Evolutionary conservation across 1,284 basidiomycete species (phyloP), one percentile per base, ranked within the genome.

Genomic region (Irpex sp.): DNA sequence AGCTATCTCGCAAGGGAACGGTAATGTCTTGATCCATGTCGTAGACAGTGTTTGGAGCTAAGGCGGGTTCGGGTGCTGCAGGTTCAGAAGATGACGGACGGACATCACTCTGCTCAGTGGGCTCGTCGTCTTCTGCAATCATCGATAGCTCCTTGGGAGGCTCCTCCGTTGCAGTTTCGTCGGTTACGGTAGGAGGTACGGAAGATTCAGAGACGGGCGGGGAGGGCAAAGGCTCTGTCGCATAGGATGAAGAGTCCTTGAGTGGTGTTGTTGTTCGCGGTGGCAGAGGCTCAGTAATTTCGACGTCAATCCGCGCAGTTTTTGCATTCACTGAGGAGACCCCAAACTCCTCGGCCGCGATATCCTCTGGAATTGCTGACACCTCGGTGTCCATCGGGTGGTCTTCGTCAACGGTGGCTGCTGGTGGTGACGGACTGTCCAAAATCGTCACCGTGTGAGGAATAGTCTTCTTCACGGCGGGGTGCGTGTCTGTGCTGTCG

Each of bases 91-190:
- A n/a, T 9, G 13, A 9, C 1, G 8, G 15, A 19, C 15, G 17
- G 37, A 58, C 39, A 5, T 26, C 21, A 26, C 57, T 72, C 19
- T 66, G 67, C 50, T 74, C 71, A 13, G 71, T 74, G 7, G 77
- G 75, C 68, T 90, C 89, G 53, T 91, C 87, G 58, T 83, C 87
- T 73, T 92, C 89, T 1, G 81, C 85, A 62, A 92, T 92, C 59
- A 90, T 79, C 37, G 88, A 91, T 21, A 91, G 72, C 58, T 86
- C 76, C n/a, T 74, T 71, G 37, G 49, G 54, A 1, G 66, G 49
- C 21, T 72, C 66, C 6, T 61, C 50, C 3, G 66, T 58, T 4
- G 57, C 63, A 55, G 46, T 6, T 58, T 31, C 35, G 2, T 58
- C 55, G 17, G 50, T 15, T 1, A 53, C 1, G 17, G 50, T 17